Evolutionary conservation across 106 monocot species (phyloP).

Genomic region (Platanthera guangdongensis): DNA sequence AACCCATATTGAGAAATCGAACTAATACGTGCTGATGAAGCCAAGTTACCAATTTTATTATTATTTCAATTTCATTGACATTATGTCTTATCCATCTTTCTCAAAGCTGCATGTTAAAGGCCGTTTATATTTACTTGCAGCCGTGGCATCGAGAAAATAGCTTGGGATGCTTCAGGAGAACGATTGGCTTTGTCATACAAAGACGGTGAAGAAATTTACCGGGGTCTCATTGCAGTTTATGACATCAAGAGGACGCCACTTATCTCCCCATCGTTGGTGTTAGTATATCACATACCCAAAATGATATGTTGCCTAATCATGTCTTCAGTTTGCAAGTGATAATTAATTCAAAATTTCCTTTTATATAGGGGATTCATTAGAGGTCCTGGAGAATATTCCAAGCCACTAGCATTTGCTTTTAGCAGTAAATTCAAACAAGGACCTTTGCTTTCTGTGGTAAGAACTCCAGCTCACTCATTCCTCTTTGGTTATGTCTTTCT

Average conservation of each 20-base stretch:
- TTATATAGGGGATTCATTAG: conserved; percentile 79
- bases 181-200: conserved; percentile 78
- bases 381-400: conserved; percentile 84
- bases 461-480: not conserved
- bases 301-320: not conserved
- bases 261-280: conserved; percentile 80
- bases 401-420: conserved; percentile 79
- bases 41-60: not conserved
- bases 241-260: conserved; percentile 73
- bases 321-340: not conserved
- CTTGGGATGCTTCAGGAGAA: conserved; percentile 91
- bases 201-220: conserved; percentile 61
- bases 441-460: conserved; percentile 86
- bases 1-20: not conserved
- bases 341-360: not conserved
- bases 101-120: not conserved
- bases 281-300: conserved; percentile 18
- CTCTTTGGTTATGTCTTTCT: not conserved
- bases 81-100: not conserved
- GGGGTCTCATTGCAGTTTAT: conserved; percentile 85
- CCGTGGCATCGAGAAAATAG: conserved; percentile 70
- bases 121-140: conserved; percentile 23
- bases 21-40: not conserved
- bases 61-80: not conserved
- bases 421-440: conserved; percentile 84